Base-by-base conservation (phyloP, 768 basidiomycete genomes). In the Lactifluus pinguis region DNA sequence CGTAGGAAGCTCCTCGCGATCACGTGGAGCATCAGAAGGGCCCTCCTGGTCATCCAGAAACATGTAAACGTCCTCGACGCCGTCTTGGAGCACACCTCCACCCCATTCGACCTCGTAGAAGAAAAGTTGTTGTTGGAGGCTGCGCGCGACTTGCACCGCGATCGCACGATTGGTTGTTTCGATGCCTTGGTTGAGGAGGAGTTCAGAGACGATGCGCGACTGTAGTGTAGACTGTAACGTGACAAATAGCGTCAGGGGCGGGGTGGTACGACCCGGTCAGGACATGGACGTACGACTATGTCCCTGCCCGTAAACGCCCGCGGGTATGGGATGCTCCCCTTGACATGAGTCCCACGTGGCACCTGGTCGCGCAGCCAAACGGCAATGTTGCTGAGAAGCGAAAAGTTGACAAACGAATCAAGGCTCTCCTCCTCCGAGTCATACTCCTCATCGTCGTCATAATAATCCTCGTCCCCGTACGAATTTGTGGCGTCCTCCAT, bases 71-170 rank as follows among this genome's bases (percentile, higher is more conserved):
- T 95, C 92, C 68, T 95, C 93, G 4, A 95, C 89, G 3, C 89
- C 86, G 68, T 95, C 93, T 58, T 88, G 83, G 57, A 97, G 74
- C 1, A 85, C 78, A 19, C 85, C 83, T 53, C 85, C 84, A 34
- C 89, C 92, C 91, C 94, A 95, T 69, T 98, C 94, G 7, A 98
- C 94, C 71, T 98, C 95, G 69, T 92, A 92, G 72, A 97, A 95
- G 78, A 93, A 98, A 5, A 98, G 79, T 70, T 95, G 92, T 60
- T 83, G 86, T 69, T 98, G 94, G 41, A 98, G 77, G 59, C 89
- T 91, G 42, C 92, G 85, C 4, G 93, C 97, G 41, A 95, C 86
- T 69, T 89, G 85, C 32, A 97, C 75, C 4, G 95, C 92, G 15
- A 87, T 85, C 6, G 89, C 82, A 8, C 95, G 80, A 66, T 95